Evolutionary conservation across 2,329 filamentous ascomycete species (phyloP).

Genomic region (Penicillium sp.): DNA sequence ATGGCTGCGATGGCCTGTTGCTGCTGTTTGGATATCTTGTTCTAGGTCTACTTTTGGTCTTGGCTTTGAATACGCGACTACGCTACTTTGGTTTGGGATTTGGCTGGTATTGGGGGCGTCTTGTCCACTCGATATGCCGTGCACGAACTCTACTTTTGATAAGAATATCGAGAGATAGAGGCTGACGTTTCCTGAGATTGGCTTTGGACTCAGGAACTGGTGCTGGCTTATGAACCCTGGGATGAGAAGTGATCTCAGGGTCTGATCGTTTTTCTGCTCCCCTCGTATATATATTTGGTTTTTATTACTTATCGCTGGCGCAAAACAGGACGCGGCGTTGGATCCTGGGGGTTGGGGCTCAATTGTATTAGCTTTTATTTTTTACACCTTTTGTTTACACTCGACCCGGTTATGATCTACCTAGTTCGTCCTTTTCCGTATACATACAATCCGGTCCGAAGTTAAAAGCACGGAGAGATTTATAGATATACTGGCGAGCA

Average conservation of each 20-base stretch:
- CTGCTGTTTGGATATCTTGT: slow-evolving; percentile 50
- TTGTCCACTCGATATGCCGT: neutral
- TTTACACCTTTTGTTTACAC: neutral
- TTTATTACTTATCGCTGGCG: slow-evolving; percentile 12
- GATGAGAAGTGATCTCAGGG: neutral
- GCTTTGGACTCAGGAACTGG: neutral
- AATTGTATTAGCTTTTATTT: slow-evolving; percentile 10
- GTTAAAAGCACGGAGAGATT: neutral
- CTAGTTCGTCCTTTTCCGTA: neutral
- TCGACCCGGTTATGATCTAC: neutral
- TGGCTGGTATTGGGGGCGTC: neutral
- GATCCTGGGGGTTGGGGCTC: neutral
- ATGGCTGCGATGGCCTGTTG: slow-evolving; percentile 49
- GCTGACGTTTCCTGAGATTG: neutral
- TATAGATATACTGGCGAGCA: no score
- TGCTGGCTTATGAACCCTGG: neutral
- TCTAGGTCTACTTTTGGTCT: slow-evolving; percentile 23
- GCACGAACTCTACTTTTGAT: neutral
- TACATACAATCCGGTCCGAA: no score
- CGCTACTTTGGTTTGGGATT: neutral
- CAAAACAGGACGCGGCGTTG: slow-evolving; percentile 13
- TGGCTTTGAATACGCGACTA: neutral
- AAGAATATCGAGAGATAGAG: neutral
- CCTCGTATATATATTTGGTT: slow-evolving; percentile 15
- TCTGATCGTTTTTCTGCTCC: neutral